Evolutionary conservation across 805 yeast genomes (phyloP).

Genomic region (Danielia reshetovae): DNA sequence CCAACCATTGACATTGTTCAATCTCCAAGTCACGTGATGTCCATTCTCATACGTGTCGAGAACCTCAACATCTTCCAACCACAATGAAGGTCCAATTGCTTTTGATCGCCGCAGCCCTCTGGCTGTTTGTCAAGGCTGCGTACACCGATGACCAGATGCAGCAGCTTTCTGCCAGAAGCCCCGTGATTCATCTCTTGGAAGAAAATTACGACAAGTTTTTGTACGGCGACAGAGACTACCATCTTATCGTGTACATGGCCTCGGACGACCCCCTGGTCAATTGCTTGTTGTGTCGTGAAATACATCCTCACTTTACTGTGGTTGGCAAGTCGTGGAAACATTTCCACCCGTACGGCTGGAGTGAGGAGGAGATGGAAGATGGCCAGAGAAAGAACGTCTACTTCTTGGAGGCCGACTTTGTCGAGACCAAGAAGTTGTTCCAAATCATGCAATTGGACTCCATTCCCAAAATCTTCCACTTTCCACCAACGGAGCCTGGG

Average conservation of each 20-base stretch:
- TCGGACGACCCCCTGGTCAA: conserved; percentile 71
- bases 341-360: conserved; percentile 48
- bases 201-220: conserved; percentile 54
- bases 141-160: conserved; percentile 14
- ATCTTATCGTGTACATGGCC: conserved; percentile 64
- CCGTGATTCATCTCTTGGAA: conserved; percentile 44
- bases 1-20: background rate
- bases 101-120: conserved; percentile 1
- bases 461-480: conserved; percentile 75
- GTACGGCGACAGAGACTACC: conserved; percentile 64
- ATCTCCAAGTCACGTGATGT: conserved; percentile 2
- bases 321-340: conserved; percentile 56
- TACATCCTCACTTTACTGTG: conserved; percentile 59
- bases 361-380: conserved; percentile 24
- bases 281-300: conserved; percentile 68
- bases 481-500: conserved; percentile 43
- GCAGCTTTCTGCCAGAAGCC: conserved; percentile 6
- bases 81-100: background rate
- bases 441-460: conserved; percentile 53
- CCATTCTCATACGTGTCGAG: conserved; percentile 3
- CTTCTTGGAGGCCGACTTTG: conserved; percentile 74
- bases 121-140: conserved; percentile 13
- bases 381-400: conserved; percentile 38
- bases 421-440: conserved; percentile 51
- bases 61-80: background rate